Evolutionary conservation across 331 rosid genomes (phyloP).

Genomic region (Malus hybrid): DNA sequence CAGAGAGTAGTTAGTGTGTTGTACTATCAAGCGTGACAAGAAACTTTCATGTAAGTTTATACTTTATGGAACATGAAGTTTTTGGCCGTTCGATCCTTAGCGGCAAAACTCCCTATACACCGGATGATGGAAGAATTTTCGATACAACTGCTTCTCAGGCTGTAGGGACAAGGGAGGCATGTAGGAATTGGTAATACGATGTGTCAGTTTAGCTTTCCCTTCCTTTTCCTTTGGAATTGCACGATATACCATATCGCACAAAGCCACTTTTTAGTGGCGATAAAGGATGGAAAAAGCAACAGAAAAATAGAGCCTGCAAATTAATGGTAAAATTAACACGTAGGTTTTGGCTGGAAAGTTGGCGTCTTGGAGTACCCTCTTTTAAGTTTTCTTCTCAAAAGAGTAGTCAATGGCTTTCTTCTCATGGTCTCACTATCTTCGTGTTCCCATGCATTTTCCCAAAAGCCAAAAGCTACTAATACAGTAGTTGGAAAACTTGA

Average conservation of each 20-base stretch:
- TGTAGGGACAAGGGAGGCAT: background rate
- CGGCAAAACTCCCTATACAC: too few relatives aligned
- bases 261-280: background rate
- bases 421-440: background rate
- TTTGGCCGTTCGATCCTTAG: too few relatives aligned
- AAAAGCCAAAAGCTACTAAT: too few relatives aligned
- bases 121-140: background rate
- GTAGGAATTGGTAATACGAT: background rate
- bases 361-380: constrained; percentile 6
- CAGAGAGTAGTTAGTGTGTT: background rate
- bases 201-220: background rate
- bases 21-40: background rate
- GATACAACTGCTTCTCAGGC: background rate
- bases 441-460: constrained; percentile 9
- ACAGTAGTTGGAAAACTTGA: too few relatives aligned
- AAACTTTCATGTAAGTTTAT: background rate
- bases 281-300: constrained; percentile 2
- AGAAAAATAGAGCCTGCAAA: background rate
- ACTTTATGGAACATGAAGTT: background rate
- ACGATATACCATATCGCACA: background rate
- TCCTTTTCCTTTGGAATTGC: constrained; percentile 4
- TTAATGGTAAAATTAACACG: constrained; percentile 33
- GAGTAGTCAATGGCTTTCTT: constrained; percentile 22
- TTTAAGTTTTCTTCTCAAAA: constrained; percentile 15
- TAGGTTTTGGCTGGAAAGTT: constrained; percentile 48